These are phyloP conservation scores for Spinellus fusiger DNA, from an alignment of 192 early-diverging fungal species.

Conservation along the genomic window DNA sequence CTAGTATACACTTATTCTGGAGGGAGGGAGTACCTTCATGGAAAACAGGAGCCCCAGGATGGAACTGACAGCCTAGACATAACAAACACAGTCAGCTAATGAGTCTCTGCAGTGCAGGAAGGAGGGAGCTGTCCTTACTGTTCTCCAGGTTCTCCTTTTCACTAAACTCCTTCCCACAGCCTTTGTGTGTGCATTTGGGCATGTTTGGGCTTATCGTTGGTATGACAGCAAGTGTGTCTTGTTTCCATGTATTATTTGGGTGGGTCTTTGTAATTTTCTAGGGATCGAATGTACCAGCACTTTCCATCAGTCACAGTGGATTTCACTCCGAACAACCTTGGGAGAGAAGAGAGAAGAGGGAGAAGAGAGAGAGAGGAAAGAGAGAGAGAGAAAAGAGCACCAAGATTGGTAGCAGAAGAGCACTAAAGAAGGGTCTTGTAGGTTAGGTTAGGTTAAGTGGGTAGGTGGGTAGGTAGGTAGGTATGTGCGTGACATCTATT, in stretches of 20 bases:
- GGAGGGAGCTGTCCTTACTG: constrained; percentile 8
- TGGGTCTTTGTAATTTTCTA: not conserved
- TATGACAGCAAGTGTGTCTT: not conserved
- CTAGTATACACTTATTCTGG: too few relatives aligned
- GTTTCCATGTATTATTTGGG: too few relatives aligned
- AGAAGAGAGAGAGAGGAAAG: too few relatives aligned
- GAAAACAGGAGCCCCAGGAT: constrained; percentile 86
- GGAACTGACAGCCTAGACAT: constrained; percentile 69
- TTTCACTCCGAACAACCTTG: not conserved
- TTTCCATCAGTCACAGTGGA: not conserved
- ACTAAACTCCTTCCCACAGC: constrained; percentile 82
- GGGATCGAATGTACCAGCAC: not conserved
- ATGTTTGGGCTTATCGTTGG: constrained; percentile 21
- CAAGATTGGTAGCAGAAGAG: too few relatives aligned
- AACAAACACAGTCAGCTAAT: not conserved
- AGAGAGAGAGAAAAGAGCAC: too few relatives aligned
- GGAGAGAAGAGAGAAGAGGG: not conserved
- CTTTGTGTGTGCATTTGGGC: constrained; percentile 66
- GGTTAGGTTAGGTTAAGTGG: too few relatives aligned
- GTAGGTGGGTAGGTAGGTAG: too few relatives aligned
- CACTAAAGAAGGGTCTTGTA: too few relatives aligned
- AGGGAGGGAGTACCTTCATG: too few relatives aligned
- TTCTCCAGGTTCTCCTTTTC: constrained; percentile 67
- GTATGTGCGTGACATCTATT: too few relatives aligned
- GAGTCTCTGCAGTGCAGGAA: not conserved